phyloP scores from a whole-genome alignment of 73 alveolate genomes.

The Blepharisma japonicum region DNA sequence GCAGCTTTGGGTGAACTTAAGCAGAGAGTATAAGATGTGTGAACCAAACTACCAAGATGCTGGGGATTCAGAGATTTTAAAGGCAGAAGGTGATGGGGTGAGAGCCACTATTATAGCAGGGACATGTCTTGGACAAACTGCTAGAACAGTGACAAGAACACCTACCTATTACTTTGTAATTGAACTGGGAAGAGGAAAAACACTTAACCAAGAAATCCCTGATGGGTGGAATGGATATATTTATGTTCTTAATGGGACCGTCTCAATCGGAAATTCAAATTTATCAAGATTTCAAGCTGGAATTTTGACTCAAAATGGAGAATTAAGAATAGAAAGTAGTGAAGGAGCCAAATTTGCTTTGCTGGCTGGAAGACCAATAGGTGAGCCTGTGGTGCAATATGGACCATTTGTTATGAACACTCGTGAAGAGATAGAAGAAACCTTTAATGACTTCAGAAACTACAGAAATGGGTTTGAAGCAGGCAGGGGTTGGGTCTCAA shows the following conservation, averaged over 20 bases:
- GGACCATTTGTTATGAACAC: constrained; percentile 89
- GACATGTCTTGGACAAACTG: constrained; percentile 78
- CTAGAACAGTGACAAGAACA: constrained; percentile 84
- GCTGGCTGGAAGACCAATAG: constrained; percentile 76
- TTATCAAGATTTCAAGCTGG: constrained; percentile 19
- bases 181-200: constrained; percentile 42
- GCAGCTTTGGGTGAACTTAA: constrained; percentile 80
- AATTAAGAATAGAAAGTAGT: constrained; percentile 7
- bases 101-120: constrained; percentile 81
- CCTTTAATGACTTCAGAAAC: constrained; percentile 61
- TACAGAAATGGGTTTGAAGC: constrained; percentile 84
- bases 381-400: constrained; percentile 59
- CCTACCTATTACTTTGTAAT: constrained; percentile 81
- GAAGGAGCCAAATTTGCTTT: constrained; percentile 42
- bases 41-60: constrained; percentile 79
- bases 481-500: constrained; percentile 64
- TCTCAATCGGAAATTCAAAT: constrained; percentile 28
- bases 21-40: constrained; percentile 57
- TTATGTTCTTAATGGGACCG: constrained; percentile 56
- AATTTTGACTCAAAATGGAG: constrained; percentile 31
- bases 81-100: constrained; percentile 47
- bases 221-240: constrained; percentile 62
- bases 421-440: constrained; percentile 45
- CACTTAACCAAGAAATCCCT: constrained; percentile 59
- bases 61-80: constrained; percentile 47